Percentiles rank a stretch among this genome's conserved stretches.
Conservation (phyloP, 805 yeast genomes). For the Grigorovia humatica region DNA sequence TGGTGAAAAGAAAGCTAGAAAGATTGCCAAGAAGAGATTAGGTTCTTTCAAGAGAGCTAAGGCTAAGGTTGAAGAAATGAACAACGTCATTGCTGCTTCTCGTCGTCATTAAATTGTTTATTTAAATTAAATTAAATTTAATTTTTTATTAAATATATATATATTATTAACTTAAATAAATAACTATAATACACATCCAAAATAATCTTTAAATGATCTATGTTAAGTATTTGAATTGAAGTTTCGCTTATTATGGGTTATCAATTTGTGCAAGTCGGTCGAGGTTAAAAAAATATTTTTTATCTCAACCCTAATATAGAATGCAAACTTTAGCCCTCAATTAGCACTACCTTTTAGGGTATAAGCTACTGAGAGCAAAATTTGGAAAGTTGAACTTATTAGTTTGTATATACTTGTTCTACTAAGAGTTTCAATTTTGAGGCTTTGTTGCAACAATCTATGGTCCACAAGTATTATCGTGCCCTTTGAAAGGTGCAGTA, state of each 20-base stretch:
- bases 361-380: too few relatives aligned
- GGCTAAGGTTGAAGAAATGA: constrained; percentile 99
- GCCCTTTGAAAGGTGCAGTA: too few relatives aligned
- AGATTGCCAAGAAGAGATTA: constrained; percentile 99
- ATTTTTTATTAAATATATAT: neutral
- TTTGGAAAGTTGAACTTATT: too few relatives aligned
- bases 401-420: too few relatives aligned
- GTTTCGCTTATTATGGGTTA: neutral
- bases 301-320: too few relatives aligned
- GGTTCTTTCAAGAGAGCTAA: constrained; percentile 99
- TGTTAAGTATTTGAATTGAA: neutral
- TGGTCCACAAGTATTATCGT: too few relatives aligned
- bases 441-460: too few relatives aligned
- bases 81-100: constrained; percentile 89
- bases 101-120: constrained; percentile 66
- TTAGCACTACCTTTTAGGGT: too few relatives aligned
- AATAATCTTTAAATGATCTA: neutral
- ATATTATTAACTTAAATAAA: neutral
- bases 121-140: neutral
- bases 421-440: too few relatives aligned
- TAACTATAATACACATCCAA: neutral
- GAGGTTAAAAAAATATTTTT: too few relatives aligned
- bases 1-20: constrained; percentile 99
- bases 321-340: too few relatives aligned
- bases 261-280: too few relatives aligned